Conservation (phyloP, 306 rosid species). For the Cucumis hystrix region DNA sequence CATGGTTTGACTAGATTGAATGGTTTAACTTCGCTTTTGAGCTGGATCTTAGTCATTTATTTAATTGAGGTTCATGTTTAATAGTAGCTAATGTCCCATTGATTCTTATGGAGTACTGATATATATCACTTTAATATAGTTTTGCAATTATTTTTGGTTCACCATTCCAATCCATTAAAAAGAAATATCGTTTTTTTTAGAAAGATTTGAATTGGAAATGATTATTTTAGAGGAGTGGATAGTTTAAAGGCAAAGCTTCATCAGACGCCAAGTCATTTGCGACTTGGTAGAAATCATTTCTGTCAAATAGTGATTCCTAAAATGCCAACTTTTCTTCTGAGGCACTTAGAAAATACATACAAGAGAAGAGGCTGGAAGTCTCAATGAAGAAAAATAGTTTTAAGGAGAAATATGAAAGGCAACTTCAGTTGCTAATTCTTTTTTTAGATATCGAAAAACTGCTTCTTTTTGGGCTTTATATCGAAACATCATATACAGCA, state of each 20-base stretch:
- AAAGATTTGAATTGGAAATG: neutral
- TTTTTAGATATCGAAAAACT: neutral
- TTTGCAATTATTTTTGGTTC: neutral
- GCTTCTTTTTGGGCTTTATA: neutral
- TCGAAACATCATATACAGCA: neutral
- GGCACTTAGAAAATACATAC: neutral
- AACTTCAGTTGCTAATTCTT: neutral
- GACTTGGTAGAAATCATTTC: neutral
- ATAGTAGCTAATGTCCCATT: neutral
- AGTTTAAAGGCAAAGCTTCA: neutral
- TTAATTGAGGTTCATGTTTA: neutral
- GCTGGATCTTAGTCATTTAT: neutral
- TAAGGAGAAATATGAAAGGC: neutral
- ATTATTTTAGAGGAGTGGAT: neutral
- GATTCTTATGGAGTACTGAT: neutral
- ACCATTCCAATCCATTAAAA: neutral
- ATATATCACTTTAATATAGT: neutral
- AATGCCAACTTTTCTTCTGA: neutral
- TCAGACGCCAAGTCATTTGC: neutral
- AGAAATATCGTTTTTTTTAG: neutral
- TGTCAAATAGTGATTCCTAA: neutral
- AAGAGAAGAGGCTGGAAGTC: neutral
- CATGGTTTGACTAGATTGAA: neutral
- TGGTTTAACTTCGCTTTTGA: neutral
- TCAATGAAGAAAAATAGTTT: neutral